Conservation (phyloP, 75 land plant genomes). For the Isoetes taiwanensis region DNA sequence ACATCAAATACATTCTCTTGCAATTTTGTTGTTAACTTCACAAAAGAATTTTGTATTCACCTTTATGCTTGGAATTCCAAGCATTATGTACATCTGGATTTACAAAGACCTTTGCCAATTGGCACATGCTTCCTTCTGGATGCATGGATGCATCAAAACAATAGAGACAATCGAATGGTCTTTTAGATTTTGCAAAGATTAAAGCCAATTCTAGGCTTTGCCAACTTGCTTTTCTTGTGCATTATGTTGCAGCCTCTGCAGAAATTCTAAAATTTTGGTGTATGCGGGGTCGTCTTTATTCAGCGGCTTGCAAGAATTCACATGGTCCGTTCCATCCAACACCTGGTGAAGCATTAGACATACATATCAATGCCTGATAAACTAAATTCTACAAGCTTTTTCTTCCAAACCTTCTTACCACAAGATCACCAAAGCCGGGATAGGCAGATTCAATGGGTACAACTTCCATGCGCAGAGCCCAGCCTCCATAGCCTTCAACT, state of each 20-base stretch:
- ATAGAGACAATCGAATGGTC: no score
- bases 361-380: background rate
- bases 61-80: no score
- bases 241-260: slow-evolving; percentile 43
- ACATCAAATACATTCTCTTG: no score
- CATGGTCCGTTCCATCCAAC: slow-evolving; percentile 83
- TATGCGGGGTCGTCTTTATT: slow-evolving; percentile 71
- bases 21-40: no score
- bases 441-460: slow-evolving; percentile 99
- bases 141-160: no score
- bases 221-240: no score
- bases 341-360: slow-evolving; percentile 36
- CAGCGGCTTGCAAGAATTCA: slow-evolving; percentile 94
- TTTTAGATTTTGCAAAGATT: no score
- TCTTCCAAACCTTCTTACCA: slow-evolving; percentile 40
- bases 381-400: background rate
- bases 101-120: no score
- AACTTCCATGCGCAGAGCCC: slow-evolving; percentile 94
- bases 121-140: no score
- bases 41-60: no score
- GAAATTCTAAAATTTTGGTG: slow-evolving; percentile 50
- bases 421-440: slow-evolving; percentile 96
- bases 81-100: no score
- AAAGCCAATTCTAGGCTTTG: no score
- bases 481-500: slow-evolving; percentile 98